Percentiles rank a stretch among this genome's conserved stretches.
Evolutionary conservation across 2,329 filamentous ascomycete genomes (phyloP).

Genomic region (Nannizziopsis arthrosporioides): DNA sequence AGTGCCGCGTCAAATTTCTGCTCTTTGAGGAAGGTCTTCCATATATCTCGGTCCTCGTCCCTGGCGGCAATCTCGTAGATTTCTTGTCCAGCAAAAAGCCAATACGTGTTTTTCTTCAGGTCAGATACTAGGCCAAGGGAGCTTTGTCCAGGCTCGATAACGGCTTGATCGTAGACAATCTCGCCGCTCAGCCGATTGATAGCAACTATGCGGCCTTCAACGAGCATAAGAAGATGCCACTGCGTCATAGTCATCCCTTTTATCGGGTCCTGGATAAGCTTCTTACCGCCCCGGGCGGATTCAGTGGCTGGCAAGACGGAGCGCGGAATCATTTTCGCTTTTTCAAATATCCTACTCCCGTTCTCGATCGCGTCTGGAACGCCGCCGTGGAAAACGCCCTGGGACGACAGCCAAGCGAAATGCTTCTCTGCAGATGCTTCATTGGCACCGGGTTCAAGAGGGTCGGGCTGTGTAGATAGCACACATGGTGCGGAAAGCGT

Average conservation of each 20-base stretch:
- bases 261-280: slow-evolving; percentile 58
- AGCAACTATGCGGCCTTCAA: slow-evolving; percentile 72
- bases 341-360: slow-evolving; percentile 62
- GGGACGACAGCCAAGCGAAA: slow-evolving; percentile 82
- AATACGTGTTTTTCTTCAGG: slow-evolving; percentile 90
- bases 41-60: slow-evolving; percentile 84
- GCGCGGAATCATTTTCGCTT: slow-evolving; percentile 64
- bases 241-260: slow-evolving; percentile 76
- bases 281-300: slow-evolving; percentile 51
- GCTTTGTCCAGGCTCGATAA: slow-evolving; percentile 67
- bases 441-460: slow-evolving; percentile 49
- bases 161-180: slow-evolving; percentile 74
- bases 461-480: slow-evolving; percentile 66
- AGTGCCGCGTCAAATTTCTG: slow-evolving; percentile 83
- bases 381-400: slow-evolving; percentile 80
- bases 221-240: slow-evolving; percentile 79
- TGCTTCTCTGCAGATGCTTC: slow-evolving; percentile 39
- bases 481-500: slow-evolving; percentile 50
- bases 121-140: slow-evolving; percentile 79
- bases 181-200: slow-evolving; percentile 78
- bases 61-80: slow-evolving; percentile 88
- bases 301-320: slow-evolving; percentile 61
- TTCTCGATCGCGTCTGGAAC: slow-evolving; percentile 56
- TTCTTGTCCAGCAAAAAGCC: slow-evolving; percentile 82
- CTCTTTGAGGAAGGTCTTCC: slow-evolving; percentile 80